A percentile compares a stretch with the other conserved stretches of the same genome.
phyloP scores from a whole-genome alignment of 495 filamentous ascomycete species.

The Bacidia gigantensis region DNA sequence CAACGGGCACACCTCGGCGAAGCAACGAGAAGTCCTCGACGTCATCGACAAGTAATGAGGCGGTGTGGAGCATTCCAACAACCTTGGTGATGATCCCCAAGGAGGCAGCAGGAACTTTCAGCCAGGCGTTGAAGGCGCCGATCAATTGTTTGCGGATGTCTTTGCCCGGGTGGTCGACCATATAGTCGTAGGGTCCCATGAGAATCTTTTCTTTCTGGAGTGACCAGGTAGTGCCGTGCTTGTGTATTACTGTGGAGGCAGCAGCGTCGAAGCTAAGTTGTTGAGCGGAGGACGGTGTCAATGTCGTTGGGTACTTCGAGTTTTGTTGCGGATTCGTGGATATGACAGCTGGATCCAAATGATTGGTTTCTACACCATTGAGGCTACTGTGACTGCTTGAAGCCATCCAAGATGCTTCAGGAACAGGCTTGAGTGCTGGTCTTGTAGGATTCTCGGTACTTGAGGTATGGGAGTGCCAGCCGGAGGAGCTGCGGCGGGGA shows the following conservation, averaged over 20 bases:
- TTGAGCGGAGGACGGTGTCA: conserved; percentile 5
- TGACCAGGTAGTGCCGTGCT: conserved; percentile 47
- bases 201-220: conserved; percentile 64
- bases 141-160: conserved; percentile 79
- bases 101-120: conserved; percentile 65
- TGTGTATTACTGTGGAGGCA: conserved; percentile 37
- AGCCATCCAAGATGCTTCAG: conserved; percentile 44
- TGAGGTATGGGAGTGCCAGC: conserved; percentile 20
- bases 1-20: conserved; percentile 78
- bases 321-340: conserved; percentile 8
- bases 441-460: conserved; percentile 23
- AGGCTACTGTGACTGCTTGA: conserved; percentile 10
- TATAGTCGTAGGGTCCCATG: conserved; percentile 77
- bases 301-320: conserved; percentile 3
- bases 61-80: conserved; percentile 85
- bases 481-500: conserved; percentile 55
- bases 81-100: conserved; percentile 76
- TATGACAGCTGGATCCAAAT: conserved; percentile 19
- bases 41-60: conserved; percentile 85
- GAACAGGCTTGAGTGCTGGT: conserved; percentile 38
- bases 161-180: conserved; percentile 75
- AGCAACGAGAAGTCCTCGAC: conserved; percentile 76
- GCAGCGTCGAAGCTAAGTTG: conserved; percentile 21
- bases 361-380: conserved; percentile 10
- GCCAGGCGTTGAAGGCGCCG: conserved; percentile 79